Base-by-base conservation (phyloP, 331 rosid genomes). In the Erythrophleum ivorense region DNA sequence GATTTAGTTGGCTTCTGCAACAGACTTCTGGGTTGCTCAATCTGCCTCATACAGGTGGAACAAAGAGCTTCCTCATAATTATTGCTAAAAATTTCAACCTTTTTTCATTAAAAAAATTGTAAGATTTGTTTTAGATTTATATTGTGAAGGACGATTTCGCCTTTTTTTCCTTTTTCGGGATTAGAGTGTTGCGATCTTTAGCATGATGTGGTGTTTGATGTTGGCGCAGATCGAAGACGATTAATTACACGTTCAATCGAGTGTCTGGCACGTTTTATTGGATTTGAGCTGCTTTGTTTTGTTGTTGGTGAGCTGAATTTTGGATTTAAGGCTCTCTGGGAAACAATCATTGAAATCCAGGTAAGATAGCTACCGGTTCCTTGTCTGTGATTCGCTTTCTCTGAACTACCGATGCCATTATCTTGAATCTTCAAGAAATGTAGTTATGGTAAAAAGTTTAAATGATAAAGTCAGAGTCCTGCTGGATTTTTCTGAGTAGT, bases 221-320 rank as follows among this genome's bases (percentile, higher is more conserved):
- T 78, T 34, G 85, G 41, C 78, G 52, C 84, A 83, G 88, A 83
- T 85, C 77, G 65, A 78, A 18, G 48, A 6, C 15, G 81, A 82
- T 18, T 49, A 4, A 31, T 62, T n/a, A 33, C 29, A 36, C 46
- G 46, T 77, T 62, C 33, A 12, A 45, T 19, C 21, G 60, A 40
- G 11, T 36, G 31, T 50, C 9, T 6, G 46, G 29, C 19, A 2
- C 18, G 62, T 38, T 45, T 16, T 21, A 13, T 78, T 81, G 6
- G 81, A 78, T 84, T 86, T 83, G 84, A 78, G 84, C 77, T 29
- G 43, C 4, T 78, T 16, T 49, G 12, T 5, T 79, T 57, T 40
- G 60, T 41, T 45, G 53, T 70, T 55, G 10, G 14, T 10, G 38
- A 33, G 19, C 72, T 86, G 71, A 81, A 65, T 75, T 81, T 73